These are phyloP conservation scores for Phialophora chinensis DNA, from an alignment of 2,329 filamentous ascomycete genomes.

Conservation along the genomic window DNA sequence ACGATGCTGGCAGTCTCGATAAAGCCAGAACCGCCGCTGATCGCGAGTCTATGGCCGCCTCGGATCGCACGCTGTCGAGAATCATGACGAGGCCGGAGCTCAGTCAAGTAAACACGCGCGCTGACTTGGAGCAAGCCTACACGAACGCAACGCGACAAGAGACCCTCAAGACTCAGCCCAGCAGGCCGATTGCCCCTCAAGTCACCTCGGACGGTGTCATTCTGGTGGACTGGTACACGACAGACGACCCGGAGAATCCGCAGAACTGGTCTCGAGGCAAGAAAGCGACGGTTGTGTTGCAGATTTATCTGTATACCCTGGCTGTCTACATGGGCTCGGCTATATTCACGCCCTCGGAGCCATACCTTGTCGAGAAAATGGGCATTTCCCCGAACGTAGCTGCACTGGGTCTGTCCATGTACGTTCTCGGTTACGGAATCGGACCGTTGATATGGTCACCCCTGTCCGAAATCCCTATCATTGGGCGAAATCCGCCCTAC, in stretches of 20 bases:
- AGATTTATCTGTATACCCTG: slow-evolving; percentile 41
- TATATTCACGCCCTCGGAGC: slow-evolving; percentile 38
- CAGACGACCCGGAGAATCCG: slow-evolving; percentile 41
- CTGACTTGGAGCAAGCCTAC: slow-evolving; percentile 35
- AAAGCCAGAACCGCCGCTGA: slow-evolving; percentile 31
- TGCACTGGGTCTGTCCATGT: slow-evolving; percentile 37
- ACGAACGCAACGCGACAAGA: slow-evolving; percentile 36
- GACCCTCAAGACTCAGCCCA: slow-evolving; percentile 31
- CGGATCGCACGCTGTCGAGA: slow-evolving; percentile 32
- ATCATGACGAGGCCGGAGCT: slow-evolving; percentile 35
- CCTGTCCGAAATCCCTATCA: slow-evolving; percentile 68
- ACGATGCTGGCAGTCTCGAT: slow-evolving; percentile 23
- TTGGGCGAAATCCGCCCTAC: slow-evolving; percentile 73
- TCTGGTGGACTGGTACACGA: slow-evolving; percentile 39
- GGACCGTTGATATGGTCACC: slow-evolving; percentile 60
- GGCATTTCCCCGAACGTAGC: slow-evolving; percentile 33
- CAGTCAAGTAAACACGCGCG: slow-evolving; percentile 28
- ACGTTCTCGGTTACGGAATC: slow-evolving; percentile 40
- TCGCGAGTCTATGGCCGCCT: slow-evolving; percentile 25
- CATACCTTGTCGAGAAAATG: slow-evolving; percentile 34
- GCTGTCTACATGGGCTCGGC: slow-evolving; percentile 40
- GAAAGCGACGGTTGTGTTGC: slow-evolving; percentile 37
- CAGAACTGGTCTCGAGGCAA: slow-evolving; percentile 40
- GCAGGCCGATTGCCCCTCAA: slow-evolving; percentile 31
- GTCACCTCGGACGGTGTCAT: slow-evolving; percentile 36